Evolutionary conservation across 495 filamentous ascomycete genomes (phyloP), one percentile per base, ranked within the genome.

Genomic region (Aspergillus asperescens): DNA sequence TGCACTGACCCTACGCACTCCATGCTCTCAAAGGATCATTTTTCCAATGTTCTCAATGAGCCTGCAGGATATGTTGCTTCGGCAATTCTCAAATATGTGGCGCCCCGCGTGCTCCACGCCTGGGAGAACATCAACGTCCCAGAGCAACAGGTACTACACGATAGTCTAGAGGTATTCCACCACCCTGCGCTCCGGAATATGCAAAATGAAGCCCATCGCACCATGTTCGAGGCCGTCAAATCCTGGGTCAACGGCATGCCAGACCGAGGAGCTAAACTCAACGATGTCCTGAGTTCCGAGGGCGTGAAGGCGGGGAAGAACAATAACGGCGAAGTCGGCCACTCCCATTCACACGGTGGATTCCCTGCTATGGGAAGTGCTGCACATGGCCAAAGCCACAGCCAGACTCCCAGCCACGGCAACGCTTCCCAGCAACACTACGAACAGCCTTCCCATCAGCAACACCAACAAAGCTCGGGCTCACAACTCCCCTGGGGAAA

Each of bases 11-110:
- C 93, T 6, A 98, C 93, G 3, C 93, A 96, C 74, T 93, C 88
- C 9, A 81, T 97, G 70, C 80, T 97, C 5, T 91, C 88, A 51
- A 96, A 97, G 70, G 93, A 98, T 60, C 93, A 98, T 65, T 97
- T 97, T 62, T 87, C 87, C 56, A 96, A 97, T 69, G 75, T 91
- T 25, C 76, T 97, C 24, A 97, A 97, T 70, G 77, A 87, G 25
- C 89, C 88, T 41, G 90, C 90, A 2, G 92, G 92, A 10, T 78
- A 86, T 18, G 81, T 96, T 18, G 90, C 91, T 7, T 71, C 86
- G 2, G 81, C 79, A 0, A 86, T 95, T 45, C 68, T 97, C 5
- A 77, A 88, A 75, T 97, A 92, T 62, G 81, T 85, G 25, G 86
- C 90, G 3, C 91, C 92, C 54, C 87, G 92, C 20, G 65, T 97